Base-by-base conservation (phyloP, 768 basidiomycete species). In the Trametes meyenii region DNA sequence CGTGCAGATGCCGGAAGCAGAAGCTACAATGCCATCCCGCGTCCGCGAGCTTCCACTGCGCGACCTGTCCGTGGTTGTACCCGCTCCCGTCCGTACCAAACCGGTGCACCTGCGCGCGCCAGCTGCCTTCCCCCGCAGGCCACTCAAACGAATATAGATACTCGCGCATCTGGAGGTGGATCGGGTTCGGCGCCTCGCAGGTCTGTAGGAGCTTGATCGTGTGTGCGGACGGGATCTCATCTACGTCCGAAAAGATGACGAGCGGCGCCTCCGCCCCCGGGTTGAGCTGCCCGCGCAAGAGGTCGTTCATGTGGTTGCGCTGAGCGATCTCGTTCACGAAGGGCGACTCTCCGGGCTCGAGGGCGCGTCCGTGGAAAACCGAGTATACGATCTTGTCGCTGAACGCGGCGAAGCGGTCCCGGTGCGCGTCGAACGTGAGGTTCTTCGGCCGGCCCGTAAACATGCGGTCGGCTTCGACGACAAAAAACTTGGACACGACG, bases 1-100 rank as follows among this genome's bases (percentile, higher is more conserved):
- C 85, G 8, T 77, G 71, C 50, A 87, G 75, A 13, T 81, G 80
- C 45, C 81, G 76, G 78, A 87, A 88, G 72, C 86, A 87, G 74
- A 83, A 87, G 58, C 83, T 84, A 73, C 85, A 87, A 66, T 88
- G 85, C 85, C 85, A 88, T 1, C 85, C 86, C n/a, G 84, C 74
- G 69, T 88, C 85, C 21, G 83, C 82, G 38, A 88, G 79, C 10
- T 82, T 72, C 39, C 71, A 68, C 50, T 84, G 77, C 10, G 74
- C 74, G 54, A 78, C 76, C 69, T 81, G 78, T 19, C 80, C 80
- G 67, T 84, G 83, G 29, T 78, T 76, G 67, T 85, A 85, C 26
- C 64, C 64, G 58, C 70, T 77, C 52, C 70, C 76, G 33, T 70
- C 66, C n/a, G 69, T 61, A n/a, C 63, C 72, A 81, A 81, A 84